Evolutionary conservation across 176 grass and related monocot genomes (phyloP), one percentile per base, ranked within the genome.

Genomic region (Carex kokanica): DNA sequence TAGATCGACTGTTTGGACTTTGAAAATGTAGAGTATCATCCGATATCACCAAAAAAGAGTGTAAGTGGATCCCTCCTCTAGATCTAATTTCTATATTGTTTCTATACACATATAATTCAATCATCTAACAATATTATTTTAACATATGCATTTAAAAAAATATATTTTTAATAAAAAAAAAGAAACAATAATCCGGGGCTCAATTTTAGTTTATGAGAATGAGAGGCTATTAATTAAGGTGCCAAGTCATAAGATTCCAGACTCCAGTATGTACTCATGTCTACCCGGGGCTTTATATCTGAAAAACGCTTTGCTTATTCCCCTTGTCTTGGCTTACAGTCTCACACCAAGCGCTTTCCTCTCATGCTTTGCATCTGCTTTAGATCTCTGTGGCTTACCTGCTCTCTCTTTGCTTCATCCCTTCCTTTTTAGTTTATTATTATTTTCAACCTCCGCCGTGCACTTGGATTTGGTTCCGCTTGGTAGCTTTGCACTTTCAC

Each of bases 321-420:
- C 13, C 20, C 10, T 0, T 6, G 23, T 75, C 43, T 47, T 75
- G 71, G 18, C 5, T 68, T 11, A 61, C 31, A 38, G 21, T 5
- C 5, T 68, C 65, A 62, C 11, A 57, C 13, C 54, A 27, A 75
- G n/a, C 13, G 56, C 70, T 63, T 77, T 86, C 54, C 15, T 65
- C 11, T 34, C 9, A 25, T 23, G 43, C 84, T 80, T 80, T 86
- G 74, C 60, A 86, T 80, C 84, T 86, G 8, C 74, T 79, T 86
- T 86, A 3, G 0, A 15, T 25, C 21, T 67, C 6, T 58, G 74
- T 86, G 84, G 84, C 25, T 56, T 60, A 24, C 56, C 21, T 53
- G 32, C 45, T 51, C 61, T 79, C 27, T 55, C 65, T 64, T 79
- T 75, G 5, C 54, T 25, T 40, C 14, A 0, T 84, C 4, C 10